Conservation (phyloP, 106 monocot species). For the Cymbidium sinense region DNA sequence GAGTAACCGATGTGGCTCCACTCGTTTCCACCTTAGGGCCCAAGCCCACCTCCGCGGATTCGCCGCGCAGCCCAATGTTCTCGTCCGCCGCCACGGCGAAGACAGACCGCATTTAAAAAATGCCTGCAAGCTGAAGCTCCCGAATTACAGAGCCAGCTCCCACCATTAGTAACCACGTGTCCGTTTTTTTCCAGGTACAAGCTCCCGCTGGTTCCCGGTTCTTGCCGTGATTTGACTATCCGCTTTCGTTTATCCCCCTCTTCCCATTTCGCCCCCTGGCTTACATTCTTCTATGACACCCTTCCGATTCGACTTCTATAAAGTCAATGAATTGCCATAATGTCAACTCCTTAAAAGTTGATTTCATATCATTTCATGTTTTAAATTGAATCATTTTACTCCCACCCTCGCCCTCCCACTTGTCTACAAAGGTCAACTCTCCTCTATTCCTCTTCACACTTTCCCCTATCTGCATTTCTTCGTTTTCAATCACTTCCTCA, state of each 20-base stretch:
- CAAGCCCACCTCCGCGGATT: too few species aligned
- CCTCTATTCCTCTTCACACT: slow-evolving; percentile 1
- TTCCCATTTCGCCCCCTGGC: not conserved
- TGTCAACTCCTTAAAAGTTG: not conserved
- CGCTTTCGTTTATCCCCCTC: not conserved
- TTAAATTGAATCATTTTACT: not conserved
- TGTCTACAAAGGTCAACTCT: slow-evolving; percentile 14
- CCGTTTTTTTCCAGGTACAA: not conserved
- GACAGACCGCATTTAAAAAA: too few species aligned
- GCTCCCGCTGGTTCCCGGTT: too few species aligned
- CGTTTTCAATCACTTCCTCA: not conserved
- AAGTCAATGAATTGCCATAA: not conserved
- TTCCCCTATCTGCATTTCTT: not conserved
- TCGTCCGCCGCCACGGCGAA: too few species aligned
- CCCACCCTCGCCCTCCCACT: not conserved
- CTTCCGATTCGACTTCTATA: too few species aligned
- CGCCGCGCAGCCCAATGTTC: too few species aligned
- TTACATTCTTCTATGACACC: too few species aligned
- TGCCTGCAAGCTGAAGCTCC: too few species aligned
- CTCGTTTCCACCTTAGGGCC: too few species aligned
- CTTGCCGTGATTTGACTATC: not conserved
- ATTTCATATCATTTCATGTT: not conserved
- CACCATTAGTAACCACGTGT: not conserved
- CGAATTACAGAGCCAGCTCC: too few species aligned
- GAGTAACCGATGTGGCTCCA: too few species aligned